Evolutionary conservation across 179 eudicot species (phyloP).

Genomic region (Drosera spatulata): DNA sequence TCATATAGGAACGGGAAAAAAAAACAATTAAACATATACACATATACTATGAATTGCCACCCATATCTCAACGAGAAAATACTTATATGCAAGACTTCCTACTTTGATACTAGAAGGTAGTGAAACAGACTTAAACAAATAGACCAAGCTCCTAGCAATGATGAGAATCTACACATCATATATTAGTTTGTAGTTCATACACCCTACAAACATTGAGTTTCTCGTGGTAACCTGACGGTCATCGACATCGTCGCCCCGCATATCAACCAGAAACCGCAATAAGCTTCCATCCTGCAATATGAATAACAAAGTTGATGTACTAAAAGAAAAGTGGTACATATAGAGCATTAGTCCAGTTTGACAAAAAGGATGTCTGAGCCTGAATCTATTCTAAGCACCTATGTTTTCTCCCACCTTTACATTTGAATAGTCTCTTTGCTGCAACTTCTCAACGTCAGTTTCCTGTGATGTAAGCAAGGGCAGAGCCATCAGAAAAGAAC

Average conservation of each 20-base stretch:
- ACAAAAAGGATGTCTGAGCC: neutral
- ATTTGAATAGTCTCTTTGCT: conserved; percentile 85
- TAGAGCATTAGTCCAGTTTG: no score
- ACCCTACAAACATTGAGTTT: neutral
- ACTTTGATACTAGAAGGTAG: no score
- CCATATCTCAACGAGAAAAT: no score
- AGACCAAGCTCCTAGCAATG: no score
- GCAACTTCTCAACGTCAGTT: conserved; percentile 92
- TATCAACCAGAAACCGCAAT: conserved; percentile 90
- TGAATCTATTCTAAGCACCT: neutral
- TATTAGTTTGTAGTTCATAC: neutral
- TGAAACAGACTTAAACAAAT: no score
- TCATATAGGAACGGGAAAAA: no score
- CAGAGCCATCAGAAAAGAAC: conserved; percentile 4
- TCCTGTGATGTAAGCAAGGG: conserved; percentile 43
- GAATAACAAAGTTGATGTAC: conserved; percentile 2
- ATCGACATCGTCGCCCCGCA: conserved; percentile 95
- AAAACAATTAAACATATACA: no score
- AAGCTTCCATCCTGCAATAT: conserved; percentile 93
- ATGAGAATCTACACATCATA: neutral
- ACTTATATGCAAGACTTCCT: no score
- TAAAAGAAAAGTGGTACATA: neutral
- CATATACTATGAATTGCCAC: no score
- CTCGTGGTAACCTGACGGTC: conserved; percentile 72
- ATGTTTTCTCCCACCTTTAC: conserved; percentile 54